Base-by-base conservation (phyloP, 129 eudicot species). In the Flaveria sonorensis region DNA sequence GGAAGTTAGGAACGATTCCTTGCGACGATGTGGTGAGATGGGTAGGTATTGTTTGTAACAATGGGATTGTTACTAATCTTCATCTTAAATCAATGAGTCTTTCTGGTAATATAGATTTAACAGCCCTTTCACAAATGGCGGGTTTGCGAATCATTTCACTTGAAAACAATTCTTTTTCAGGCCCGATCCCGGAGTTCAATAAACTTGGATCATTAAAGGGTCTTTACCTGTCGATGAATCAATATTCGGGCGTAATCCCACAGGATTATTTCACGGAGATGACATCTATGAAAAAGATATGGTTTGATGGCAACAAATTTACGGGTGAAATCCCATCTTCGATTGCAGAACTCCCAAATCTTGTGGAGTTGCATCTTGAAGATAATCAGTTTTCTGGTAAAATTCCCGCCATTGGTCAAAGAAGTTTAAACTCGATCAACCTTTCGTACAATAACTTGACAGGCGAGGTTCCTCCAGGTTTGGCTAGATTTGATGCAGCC, bases 241-340 rank as follows among this genome's bases (percentile, higher is more conserved):
- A 82, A 30, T 92, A 83, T 75, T 81, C 86, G 0, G 97, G 92
- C 5, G 79, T 77, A 51, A 92, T 92, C 65, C 85, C 92, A 0
- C 9, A 65, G 0, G 86, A 82, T 62, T 92, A 70, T 66, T 89
- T 92, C 65, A 19, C 47, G 0, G 43, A 51, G 2, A 79, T 89
- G 86, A 79, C 16, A 24, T 81, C 87, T 0, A 51, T 92, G 87
- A 92, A 78, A 86, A 92, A 92, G 57, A 70, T 89, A 23, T 89
- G 90, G 89, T 62, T 92, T 6, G 83, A 89, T 1, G 81, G 77
- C 7, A 92, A 92, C 82, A 60, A 26, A 21, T 89, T 92, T 57
- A 63, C 92, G 3, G 97, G 96, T 0, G 68, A 57, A 16, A 84
- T 92, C 46, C 97, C 96, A 0, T 56, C 71, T 12, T 89, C 97